Evolutionary conservation across 2,329 filamentous ascomycete species (phyloP).

Genomic region (Exophiala bonariae): DNA sequence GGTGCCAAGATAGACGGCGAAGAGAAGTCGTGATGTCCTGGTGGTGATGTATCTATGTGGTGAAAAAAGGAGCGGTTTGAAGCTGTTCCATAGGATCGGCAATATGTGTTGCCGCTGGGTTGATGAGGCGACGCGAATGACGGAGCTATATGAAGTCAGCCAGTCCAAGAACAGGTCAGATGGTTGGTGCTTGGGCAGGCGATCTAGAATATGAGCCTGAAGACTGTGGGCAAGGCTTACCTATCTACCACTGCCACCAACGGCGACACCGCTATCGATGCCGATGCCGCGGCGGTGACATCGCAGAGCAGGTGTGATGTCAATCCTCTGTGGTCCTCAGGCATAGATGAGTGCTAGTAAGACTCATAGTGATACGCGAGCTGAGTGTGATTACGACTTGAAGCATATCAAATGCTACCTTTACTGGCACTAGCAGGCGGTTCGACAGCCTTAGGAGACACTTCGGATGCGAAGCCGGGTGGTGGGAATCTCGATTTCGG

Average conservation of each 20-base stretch:
- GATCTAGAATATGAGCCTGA: neutral
- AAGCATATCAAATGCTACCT: no score
- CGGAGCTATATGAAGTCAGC: neutral
- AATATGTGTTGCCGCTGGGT: neutral
- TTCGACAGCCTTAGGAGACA: no score
- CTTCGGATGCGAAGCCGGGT: no score
- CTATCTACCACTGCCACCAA: neutral
- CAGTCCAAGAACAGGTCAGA: no score
- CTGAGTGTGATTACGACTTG: no score
- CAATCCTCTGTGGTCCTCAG: no score
- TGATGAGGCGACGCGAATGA: neutral
- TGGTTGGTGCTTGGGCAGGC: no score
- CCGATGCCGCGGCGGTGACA: neutral
- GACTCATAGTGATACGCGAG: no score
- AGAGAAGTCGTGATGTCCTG: neutral
- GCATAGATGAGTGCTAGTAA: no score
- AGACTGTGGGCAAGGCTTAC: neutral
- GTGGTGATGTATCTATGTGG: neutral
- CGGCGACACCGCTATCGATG: neutral
- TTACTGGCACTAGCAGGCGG: no score
- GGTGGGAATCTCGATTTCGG: no score
- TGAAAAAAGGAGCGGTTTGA: neutral
- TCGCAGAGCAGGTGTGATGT: neutral
- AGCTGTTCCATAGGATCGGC: no score
- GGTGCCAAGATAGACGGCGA: neutral